Conservation (phyloP, 257 asterid genomes). For the Scutellaria baicalensis region DNA sequence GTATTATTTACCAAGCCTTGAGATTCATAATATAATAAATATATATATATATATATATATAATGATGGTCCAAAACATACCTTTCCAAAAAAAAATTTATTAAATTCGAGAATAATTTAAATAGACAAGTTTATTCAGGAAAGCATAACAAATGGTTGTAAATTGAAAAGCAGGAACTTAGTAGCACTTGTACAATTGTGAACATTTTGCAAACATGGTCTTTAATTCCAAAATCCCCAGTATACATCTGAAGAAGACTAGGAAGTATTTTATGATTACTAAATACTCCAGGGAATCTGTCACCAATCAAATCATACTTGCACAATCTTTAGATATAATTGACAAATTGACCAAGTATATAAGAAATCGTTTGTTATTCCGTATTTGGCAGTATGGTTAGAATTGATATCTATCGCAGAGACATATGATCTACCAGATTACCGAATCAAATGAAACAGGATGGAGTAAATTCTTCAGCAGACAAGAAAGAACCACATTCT, state of each 20-base stretch:
- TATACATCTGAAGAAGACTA: background rate
- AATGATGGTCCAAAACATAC: background rate
- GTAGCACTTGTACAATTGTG: background rate
- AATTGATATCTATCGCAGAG: constrained; percentile 10
- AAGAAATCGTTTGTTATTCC: background rate
- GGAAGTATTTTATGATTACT: background rate
- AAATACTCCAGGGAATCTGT: background rate
- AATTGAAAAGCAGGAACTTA: background rate
- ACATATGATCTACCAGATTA: constrained; percentile 4
- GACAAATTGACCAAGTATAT: background rate
- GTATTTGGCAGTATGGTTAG: background rate
- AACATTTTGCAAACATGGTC: background rate
- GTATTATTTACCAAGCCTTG: background rate
- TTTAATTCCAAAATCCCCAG: constrained; percentile 1
- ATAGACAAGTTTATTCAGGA: background rate
- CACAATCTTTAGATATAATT: background rate
- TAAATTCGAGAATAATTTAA: background rate
- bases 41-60: too few species aligned
- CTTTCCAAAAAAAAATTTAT: background rate
- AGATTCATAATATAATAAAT: background rate
- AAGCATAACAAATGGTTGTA: background rate
- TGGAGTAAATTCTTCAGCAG: constrained; percentile 5
- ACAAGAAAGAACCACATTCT: constrained; percentile 19
- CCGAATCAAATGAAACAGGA: constrained; percentile 5
- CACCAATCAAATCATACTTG: background rate